Conservation (phyloP, 2,329 filamentous ascomycete species). For the Cladosporium oxysporum region DNA sequence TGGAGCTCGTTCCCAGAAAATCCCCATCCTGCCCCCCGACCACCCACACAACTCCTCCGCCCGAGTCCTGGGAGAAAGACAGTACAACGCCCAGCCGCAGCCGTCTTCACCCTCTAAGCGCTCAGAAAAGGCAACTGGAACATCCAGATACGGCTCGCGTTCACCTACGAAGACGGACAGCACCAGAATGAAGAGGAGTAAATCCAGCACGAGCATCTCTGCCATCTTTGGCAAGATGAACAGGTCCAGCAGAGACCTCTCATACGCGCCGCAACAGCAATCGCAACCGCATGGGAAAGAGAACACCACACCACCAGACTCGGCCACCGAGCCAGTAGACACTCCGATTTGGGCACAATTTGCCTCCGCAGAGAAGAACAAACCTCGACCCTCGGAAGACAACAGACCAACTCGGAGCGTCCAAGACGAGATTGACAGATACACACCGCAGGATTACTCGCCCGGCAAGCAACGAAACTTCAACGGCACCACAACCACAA, state of each 20-base stretch:
- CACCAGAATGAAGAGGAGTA: slow-evolving; percentile 63
- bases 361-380: slow-evolving; percentile 38
- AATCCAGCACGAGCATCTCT: slow-evolving; percentile 80
- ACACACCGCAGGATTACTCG: slow-evolving; percentile 61
- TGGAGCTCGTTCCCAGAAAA: slow-evolving; percentile 28
- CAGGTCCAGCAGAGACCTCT: slow-evolving; percentile 62
- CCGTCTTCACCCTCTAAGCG: slow-evolving; percentile 33
- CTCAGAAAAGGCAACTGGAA: neutral
- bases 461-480: slow-evolving; percentile 65
- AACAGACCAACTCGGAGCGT: slow-evolving; percentile 46
- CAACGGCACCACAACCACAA: slow-evolving; percentile 28
- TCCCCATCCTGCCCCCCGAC: slow-evolving; percentile 52
- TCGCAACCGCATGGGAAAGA: slow-evolving; percentile 71
- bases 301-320: slow-evolving; percentile 67
- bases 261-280: slow-evolving; percentile 45
- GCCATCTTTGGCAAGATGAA: slow-evolving; percentile 73
- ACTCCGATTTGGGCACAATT: slow-evolving; percentile 83
- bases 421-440: slow-evolving; percentile 58
- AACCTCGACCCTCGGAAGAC: slow-evolving; percentile 53
- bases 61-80: slow-evolving; percentile 33
- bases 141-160: slow-evolving; percentile 1
- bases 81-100: slow-evolving; percentile 36
- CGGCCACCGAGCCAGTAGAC: slow-evolving; percentile 44
- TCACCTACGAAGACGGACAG: slow-evolving; percentile 15
- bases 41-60: slow-evolving; percentile 45